Evolutionary conservation across 2,329 filamentous ascomycete species (phyloP).

Genomic region (Fusarium coffeatum): DNA sequence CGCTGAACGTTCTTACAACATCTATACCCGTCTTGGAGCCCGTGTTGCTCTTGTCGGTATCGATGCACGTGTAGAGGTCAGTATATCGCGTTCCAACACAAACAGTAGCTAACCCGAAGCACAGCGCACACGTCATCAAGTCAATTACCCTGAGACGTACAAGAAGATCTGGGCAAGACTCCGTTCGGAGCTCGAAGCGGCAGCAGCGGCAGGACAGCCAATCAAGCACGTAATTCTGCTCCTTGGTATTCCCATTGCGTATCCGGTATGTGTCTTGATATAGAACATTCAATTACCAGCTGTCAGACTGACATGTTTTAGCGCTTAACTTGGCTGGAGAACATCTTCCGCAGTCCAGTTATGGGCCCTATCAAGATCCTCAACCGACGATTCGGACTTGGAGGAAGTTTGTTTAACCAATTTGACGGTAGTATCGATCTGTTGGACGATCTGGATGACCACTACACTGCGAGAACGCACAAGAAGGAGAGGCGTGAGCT

Average conservation of each 20-base stretch:
- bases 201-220: slow-evolving; percentile 73
- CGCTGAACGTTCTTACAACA: slow-evolving; percentile 83
- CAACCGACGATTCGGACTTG: slow-evolving; percentile 88
- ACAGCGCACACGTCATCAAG: slow-evolving; percentile 85
- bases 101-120: slow-evolving; percentile 57
- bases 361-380: slow-evolving; percentile 90
- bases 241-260: slow-evolving; percentile 87
- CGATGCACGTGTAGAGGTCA: slow-evolving; percentile 89
- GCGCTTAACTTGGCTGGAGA: slow-evolving; percentile 96
- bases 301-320: slow-evolving; percentile 46
- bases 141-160: slow-evolving; percentile 95
- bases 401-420: slow-evolving; percentile 88
- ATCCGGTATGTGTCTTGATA: slow-evolving; percentile 68
- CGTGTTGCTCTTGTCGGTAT: slow-evolving; percentile 87
- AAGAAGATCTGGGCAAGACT: slow-evolving; percentile 83
- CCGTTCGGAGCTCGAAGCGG: slow-evolving; percentile 77
- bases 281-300: neutral
- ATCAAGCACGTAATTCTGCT: slow-evolving; percentile 91
- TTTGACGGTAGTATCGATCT: slow-evolving; percentile 96
- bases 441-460: slow-evolving; percentile 92
- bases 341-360: slow-evolving; percentile 85
- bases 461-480: slow-evolving; percentile 93
- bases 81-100: neutral
- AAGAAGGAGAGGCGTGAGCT: slow-evolving; percentile 86
- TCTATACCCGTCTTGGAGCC: slow-evolving; percentile 86